These are phyloP conservation scores for Venustampulla echinocandica DNA, from an alignment of 495 filamentous ascomycete species.

Conservation along the genomic window DNA sequence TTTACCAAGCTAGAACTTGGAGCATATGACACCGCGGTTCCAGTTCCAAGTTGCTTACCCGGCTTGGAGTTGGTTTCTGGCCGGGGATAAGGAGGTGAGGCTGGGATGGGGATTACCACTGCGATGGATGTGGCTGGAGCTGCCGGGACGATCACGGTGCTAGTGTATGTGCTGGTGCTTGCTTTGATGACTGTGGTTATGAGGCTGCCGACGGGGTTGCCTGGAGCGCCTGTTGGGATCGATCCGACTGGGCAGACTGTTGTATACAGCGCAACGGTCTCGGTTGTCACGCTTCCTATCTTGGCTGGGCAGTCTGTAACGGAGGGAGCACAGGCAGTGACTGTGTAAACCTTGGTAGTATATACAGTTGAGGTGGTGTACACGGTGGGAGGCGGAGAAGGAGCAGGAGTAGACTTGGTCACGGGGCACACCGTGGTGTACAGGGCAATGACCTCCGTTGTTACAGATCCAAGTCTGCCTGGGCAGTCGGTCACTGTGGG, in stretches of 20 bases:
- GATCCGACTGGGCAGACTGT: conserved; percentile 37
- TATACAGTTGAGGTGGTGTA: conserved; percentile 43
- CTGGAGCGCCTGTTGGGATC: conserved; percentile 20
- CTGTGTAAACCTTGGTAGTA: too few relatives aligned
- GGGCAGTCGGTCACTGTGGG: conserved; percentile 54
- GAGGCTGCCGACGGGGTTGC: conserved; percentile 36
- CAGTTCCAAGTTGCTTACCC: too few relatives aligned
- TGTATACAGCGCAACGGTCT: conserved; percentile 31
- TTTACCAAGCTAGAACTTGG: too few relatives aligned
- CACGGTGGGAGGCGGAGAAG: conserved; percentile 23
- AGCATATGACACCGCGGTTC: too few relatives aligned
- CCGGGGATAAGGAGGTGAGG: too few relatives aligned
- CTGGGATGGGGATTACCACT: too few relatives aligned
- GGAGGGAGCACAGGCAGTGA: too few relatives aligned
- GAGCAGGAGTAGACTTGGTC: conserved; percentile 22
- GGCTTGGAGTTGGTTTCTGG: too few relatives aligned
- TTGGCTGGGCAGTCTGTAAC: too few relatives aligned
- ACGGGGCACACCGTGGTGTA: conserved; percentile 39
- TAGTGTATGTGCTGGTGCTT: conserved; percentile 33
- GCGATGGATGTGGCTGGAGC: too few relatives aligned
- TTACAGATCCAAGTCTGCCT: conserved; percentile 33
- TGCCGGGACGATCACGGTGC: too few relatives aligned
- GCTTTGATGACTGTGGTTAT: conserved; percentile 28
- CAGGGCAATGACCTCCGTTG: conserved; percentile 31
- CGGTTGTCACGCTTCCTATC: too few relatives aligned